These are phyloP conservation scores for Taphrina deformans DNA, from an alignment of 1,139 yeast genomes.

Conservation along the genomic window DNA sequence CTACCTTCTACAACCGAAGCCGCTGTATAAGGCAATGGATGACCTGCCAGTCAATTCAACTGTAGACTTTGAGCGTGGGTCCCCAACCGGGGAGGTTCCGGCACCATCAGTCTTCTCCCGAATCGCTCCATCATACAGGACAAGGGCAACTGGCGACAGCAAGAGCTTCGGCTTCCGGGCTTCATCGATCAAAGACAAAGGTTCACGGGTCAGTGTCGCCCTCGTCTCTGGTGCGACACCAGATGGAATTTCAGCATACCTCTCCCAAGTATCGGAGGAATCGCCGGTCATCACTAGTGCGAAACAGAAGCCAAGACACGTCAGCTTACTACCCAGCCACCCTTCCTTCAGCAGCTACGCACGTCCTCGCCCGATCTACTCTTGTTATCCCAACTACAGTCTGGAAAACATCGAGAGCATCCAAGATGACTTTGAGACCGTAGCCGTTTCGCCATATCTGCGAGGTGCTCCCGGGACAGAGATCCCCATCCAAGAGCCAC, in stretches of 20 bases:
- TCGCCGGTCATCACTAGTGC: neutral
- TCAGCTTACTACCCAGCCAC: slow-evolving; percentile 5
- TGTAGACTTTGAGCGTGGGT: neutral
- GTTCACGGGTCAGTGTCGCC: neutral
- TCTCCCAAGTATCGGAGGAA: neutral
- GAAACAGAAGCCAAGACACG: neutral
- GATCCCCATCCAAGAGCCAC: neutral
- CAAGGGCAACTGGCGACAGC: neutral
- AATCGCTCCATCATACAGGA: neutral
- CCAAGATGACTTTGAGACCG: neutral
- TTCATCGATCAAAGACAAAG: neutral
- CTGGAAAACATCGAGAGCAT: neutral
- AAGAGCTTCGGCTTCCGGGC: neutral
- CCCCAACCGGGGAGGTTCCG: neutral
- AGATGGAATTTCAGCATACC: neutral
- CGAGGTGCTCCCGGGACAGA: neutral
- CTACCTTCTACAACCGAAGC: neutral
- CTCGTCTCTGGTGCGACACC: slow-evolving; percentile 7
- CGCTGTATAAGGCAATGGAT: neutral
- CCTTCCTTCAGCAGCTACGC: neutral
- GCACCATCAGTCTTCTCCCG: slow-evolving; percentile 4
- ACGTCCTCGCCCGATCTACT: neutral
- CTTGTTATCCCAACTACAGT: slow-evolving; percentile 6
- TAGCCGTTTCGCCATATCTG: neutral
- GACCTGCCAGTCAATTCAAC: neutral